Percentiles rank a stretch among this genome's conserved stretches.
Evolutionary conservation across 148 eudicot species (phyloP).

Genomic region (Fagopyrum tataricum): DNA sequence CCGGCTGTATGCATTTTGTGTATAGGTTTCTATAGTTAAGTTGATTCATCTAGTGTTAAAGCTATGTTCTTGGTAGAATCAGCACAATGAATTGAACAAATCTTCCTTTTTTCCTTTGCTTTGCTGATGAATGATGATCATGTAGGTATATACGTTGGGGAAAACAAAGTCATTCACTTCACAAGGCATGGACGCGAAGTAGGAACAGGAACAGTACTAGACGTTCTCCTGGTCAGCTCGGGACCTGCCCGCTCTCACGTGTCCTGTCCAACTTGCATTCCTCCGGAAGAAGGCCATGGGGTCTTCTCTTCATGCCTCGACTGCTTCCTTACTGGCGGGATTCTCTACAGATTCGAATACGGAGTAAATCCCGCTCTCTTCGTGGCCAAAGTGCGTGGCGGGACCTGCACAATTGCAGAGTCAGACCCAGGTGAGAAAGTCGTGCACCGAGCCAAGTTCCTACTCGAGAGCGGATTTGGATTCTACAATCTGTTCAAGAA

Average conservation of each 20-base stretch:
- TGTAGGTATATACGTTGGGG: conserved; percentile 68
- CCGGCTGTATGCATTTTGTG: background rate
- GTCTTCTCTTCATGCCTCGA: conserved; percentile 64
- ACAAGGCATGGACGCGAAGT: conserved; percentile 87
- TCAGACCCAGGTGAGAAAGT: conserved; percentile 49
- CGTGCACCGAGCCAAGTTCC: conserved; percentile 54
- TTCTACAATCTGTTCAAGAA: conserved; percentile 66
- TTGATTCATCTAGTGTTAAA: background rate
- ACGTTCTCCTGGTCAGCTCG: conserved; percentile 65
- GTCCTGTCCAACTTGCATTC: conserved; percentile 63
- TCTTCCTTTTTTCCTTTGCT: background rate
- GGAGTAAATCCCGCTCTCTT: conserved; percentile 52
- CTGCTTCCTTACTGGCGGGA: conserved; percentile 71
- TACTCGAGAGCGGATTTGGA: conserved; percentile 64
- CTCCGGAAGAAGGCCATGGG: conserved; percentile 47
- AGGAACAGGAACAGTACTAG: conserved; percentile 75
- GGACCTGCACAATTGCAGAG: conserved; percentile 73
- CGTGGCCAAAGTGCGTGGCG: conserved; percentile 71
- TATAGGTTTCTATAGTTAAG: background rate
- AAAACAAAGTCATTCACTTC: conserved; percentile 73
- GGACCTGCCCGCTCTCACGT: conserved; percentile 41
- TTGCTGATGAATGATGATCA: background rate
- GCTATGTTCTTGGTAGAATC: background rate
- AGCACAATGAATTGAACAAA: background rate
- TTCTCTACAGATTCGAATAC: conserved; percentile 67